Conservation (phyloP, 73 alveolate species). For the Tetrahymena elliotti region DNA sequence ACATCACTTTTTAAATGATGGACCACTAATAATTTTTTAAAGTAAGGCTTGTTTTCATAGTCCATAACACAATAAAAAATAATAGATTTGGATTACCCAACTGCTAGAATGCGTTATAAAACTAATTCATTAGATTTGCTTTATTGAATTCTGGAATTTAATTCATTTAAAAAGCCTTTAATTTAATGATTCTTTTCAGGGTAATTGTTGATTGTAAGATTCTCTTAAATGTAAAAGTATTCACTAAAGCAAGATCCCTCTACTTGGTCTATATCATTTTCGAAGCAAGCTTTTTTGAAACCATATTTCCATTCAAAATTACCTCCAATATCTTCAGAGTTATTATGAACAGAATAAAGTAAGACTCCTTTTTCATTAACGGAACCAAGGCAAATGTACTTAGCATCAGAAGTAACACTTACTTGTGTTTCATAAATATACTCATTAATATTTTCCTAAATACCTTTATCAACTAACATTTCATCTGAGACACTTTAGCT, state of each 20-base stretch:
- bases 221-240: background rate
- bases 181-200: background rate
- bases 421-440: background rate
- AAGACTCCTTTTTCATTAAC: background rate
- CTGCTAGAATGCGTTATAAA: background rate
- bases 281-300: background rate
- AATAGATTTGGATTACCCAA: background rate
- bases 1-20: background rate
- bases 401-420: background rate
- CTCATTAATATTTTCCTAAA: background rate
- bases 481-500: background rate
- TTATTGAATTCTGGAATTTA: background rate
- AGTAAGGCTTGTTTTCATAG: background rate
- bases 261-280: background rate
- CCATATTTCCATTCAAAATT: background rate
- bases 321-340: background rate
- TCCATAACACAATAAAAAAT: background rate
- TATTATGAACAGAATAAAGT: background rate
- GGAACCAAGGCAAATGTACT: background rate
- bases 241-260: background rate
- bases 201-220: background rate
- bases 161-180: background rate
- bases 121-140: background rate
- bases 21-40: background rate
- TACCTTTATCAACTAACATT: background rate